Conservation (phyloP, 2,329 filamentous ascomycete species). For the Eutypella sp. region DNA sequence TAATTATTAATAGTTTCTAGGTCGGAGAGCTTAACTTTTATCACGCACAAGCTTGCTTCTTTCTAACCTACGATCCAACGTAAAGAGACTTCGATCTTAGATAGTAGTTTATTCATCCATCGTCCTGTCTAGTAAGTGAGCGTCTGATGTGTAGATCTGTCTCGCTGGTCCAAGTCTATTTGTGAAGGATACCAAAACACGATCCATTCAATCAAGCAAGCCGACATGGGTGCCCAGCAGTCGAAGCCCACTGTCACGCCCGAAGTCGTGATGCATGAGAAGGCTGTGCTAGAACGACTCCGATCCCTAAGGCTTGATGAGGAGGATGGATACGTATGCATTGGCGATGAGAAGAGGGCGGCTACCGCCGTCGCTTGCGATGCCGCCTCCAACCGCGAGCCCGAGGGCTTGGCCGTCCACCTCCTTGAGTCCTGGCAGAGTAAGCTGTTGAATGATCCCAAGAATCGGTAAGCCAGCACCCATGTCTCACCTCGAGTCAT, state of each 20-base stretch:
- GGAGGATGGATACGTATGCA: conserved; percentile 45
- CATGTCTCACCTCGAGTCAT: too few species aligned
- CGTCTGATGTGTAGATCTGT: too few species aligned
- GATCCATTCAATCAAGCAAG: too few species aligned
- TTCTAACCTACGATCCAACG: too few species aligned
- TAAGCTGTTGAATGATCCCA: conserved; percentile 57
- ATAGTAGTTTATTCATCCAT: too few species aligned
- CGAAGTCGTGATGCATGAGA: conserved; percentile 31
- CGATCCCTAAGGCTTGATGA: conserved; percentile 42
- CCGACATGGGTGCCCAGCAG: conserved; percentile 39
- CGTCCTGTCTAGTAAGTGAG: too few species aligned
- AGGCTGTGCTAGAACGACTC: conserved; percentile 40
- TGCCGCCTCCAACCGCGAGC: conserved; percentile 20
- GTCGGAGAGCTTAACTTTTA: too few species aligned
- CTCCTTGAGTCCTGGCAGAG: conserved; percentile 56
- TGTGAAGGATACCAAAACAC: too few species aligned
- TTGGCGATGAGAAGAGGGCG: conserved; percentile 43
- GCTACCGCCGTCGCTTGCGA: conserved; percentile 16
- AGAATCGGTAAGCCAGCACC: conserved; percentile 48
- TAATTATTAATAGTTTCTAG: too few species aligned
- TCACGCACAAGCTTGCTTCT: too few species aligned
- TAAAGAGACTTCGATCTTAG: too few species aligned
- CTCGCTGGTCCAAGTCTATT: not conserved
- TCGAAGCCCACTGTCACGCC: conserved; percentile 35
- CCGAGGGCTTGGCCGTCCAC: conserved; percentile 46